Evolutionary conservation across 2,329 filamentous ascomycete species (phyloP).

Genomic region (Pleurostoma richardsiae): DNA sequence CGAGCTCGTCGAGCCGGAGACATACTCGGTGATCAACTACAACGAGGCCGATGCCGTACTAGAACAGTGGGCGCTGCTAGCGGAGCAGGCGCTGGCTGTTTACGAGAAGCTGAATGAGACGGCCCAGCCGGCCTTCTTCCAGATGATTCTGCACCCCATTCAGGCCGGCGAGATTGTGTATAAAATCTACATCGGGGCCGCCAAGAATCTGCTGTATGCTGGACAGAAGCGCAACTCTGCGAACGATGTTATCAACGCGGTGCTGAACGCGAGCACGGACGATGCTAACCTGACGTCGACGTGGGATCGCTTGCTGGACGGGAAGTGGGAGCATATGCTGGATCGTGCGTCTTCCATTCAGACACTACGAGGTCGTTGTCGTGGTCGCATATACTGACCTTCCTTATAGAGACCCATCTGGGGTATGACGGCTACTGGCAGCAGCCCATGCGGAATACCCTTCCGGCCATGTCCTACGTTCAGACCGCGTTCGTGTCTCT

Average conservation of each 20-base stretch:
- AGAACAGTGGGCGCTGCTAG: conserved; percentile 48
- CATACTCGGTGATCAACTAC: conserved; percentile 59
- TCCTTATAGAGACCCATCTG: conserved; percentile 40
- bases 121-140: conserved; percentile 54
- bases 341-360: conserved; percentile 35
- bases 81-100: conserved; percentile 47
- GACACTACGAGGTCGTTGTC: background rate
- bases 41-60: conserved; percentile 56
- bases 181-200: conserved; percentile 44
- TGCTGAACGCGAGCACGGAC: conserved; percentile 48
- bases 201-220: conserved; percentile 47
- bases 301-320: conserved; percentile 53
- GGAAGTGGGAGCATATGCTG: conserved; percentile 60
- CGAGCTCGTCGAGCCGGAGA: conserved; percentile 53
- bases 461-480: conserved; percentile 57
- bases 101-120: conserved; percentile 46
- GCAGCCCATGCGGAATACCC: conserved; percentile 66
- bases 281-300: conserved; percentile 50
- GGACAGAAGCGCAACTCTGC: conserved; percentile 50
- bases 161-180: conserved; percentile 52
- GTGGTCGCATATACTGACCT: background rate
- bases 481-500: conserved; percentile 52
- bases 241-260: conserved; percentile 46
- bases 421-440: conserved; percentile 56
- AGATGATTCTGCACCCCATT: conserved; percentile 56